phyloP scores from a whole-genome alignment of 2,329 filamentous ascomycete species.

The Thelonectria rubi region DNA sequence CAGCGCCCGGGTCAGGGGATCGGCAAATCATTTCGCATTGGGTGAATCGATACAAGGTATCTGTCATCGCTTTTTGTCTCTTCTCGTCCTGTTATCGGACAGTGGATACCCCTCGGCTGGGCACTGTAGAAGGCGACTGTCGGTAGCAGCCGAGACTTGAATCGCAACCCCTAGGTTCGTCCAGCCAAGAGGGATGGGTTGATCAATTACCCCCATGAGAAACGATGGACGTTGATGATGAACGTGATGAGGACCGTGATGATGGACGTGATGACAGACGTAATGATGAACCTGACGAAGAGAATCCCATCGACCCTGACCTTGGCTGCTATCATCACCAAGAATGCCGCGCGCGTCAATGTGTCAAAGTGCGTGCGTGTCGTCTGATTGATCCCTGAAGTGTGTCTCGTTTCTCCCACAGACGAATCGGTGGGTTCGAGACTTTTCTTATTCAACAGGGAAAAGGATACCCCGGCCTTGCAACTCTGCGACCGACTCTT shows the following conservation, averaged over 20 bases:
- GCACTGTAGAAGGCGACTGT: constrained; percentile 13
- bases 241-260: too few relatives aligned
- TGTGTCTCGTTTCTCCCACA: background rate
- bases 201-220: constrained; percentile 15
- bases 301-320: background rate
- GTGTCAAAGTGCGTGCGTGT: constrained; percentile 1
- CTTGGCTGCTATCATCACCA: background rate
- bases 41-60: constrained; percentile 10
- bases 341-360: background rate
- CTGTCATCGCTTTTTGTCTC: constrained; percentile 13
- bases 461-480: background rate
- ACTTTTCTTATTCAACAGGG: background rate
- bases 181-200: background rate
- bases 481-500: background rate
- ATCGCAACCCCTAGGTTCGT: too few relatives aligned
- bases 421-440: background rate
- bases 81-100: constrained; percentile 15
- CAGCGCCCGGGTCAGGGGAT: constrained; percentile 25
- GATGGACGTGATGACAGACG: too few relatives aligned
- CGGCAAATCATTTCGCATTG: constrained; percentile 21
- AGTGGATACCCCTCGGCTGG: background rate
- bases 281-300: too few relatives aligned
- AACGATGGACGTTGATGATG: too few relatives aligned
- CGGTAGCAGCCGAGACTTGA: background rate
- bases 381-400: background rate